These are phyloP conservation scores for Calocybe cyanea DNA, from an alignment of 768 basidiomycete genomes.

Conservation along the genomic window DNA sequence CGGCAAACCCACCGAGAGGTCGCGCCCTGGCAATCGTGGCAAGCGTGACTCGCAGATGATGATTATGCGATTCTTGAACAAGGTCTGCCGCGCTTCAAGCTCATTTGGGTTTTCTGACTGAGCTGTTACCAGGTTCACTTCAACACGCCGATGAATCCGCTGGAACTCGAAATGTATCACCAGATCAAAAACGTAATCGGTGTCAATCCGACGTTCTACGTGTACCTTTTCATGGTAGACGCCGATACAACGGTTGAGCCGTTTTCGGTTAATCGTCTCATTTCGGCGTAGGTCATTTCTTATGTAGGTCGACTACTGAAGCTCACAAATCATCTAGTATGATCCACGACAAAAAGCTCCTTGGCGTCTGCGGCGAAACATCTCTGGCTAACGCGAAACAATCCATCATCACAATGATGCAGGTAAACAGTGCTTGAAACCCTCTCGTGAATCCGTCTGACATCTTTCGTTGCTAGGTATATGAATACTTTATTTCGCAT, in stretches of 20 bases:
- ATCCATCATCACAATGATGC: constrained; percentile 96
- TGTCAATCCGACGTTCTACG: constrained; percentile 98
- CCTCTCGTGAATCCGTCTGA: background rate
- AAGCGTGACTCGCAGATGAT: constrained; percentile 98
- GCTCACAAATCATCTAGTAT: constrained; percentile 49
- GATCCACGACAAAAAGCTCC: constrained; percentile 93
- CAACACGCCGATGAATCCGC: constrained; percentile 91
- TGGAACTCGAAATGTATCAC: constrained; percentile 98
- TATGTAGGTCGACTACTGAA: constrained; percentile 5
- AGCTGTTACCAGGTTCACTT: constrained; percentile 76
- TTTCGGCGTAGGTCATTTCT: constrained; percentile 74
- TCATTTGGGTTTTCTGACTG: background rate
- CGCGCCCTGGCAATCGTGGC: constrained; percentile 93
- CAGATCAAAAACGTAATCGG: constrained; percentile 99
- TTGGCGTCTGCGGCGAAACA: constrained; percentile 96
- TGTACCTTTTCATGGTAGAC: constrained; percentile 90
- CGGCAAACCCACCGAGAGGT: constrained; percentile 92
- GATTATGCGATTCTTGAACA: constrained; percentile 97
- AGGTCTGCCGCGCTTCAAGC: constrained; percentile 47
- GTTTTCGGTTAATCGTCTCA: constrained; percentile 81
- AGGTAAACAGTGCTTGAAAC: constrained; percentile 40
- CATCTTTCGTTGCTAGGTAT: constrained; percentile 52
- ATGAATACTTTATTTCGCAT: constrained; percentile 99
- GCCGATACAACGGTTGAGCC: constrained; percentile 94
- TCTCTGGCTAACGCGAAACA: constrained; percentile 90